Evolutionary conservation across 1,284 basidiomycete species (phyloP).

Genomic region (Coniophora puteana): DNA sequence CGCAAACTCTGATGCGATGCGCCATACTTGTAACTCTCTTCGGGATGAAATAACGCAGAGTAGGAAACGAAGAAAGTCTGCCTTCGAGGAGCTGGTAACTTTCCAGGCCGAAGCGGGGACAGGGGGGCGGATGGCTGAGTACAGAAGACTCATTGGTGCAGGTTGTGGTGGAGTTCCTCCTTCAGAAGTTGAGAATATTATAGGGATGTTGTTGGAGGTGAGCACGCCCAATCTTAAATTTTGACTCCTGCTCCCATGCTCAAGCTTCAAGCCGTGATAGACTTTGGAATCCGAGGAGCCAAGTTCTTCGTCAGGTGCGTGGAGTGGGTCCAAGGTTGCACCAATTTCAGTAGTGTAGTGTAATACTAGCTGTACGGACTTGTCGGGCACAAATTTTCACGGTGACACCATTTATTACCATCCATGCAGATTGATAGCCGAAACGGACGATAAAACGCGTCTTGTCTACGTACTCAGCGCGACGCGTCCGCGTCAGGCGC

Average conservation of each 20-base stretch:
- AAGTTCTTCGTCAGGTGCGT: constrained; percentile 45
- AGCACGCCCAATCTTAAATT: constrained; percentile 20
- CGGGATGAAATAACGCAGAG: constrained; percentile 64
- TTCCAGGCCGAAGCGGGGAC: constrained; percentile 89
- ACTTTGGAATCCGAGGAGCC: constrained; percentile 73
- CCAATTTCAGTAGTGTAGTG: constrained; percentile 18
- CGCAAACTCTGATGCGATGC: constrained; percentile 52
- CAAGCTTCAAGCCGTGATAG: constrained; percentile 30
- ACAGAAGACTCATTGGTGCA: constrained; percentile 80
- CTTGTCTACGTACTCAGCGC: no score
- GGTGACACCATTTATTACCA: no score
- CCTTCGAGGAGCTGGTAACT: constrained; percentile 73
- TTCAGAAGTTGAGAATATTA: constrained; percentile 80
- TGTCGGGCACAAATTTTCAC: no score
- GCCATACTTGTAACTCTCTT: constrained; percentile 55
- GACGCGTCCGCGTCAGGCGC: no score
- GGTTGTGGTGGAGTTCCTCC: constrained; percentile 87
- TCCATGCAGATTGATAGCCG: no score
- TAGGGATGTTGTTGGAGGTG: constrained; percentile 83
- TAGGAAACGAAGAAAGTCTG: constrained; percentile 61
- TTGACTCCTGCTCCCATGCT: constrained; percentile 3
- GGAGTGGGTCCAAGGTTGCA: constrained; percentile 29
- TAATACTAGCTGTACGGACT: no score
- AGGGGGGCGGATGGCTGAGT: constrained; percentile 83
- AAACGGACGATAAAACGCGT: no score